Evolutionary conservation across 2,329 filamentous ascomycete genomes (phyloP).

Genomic region (Falciphora oryzae): DNA sequence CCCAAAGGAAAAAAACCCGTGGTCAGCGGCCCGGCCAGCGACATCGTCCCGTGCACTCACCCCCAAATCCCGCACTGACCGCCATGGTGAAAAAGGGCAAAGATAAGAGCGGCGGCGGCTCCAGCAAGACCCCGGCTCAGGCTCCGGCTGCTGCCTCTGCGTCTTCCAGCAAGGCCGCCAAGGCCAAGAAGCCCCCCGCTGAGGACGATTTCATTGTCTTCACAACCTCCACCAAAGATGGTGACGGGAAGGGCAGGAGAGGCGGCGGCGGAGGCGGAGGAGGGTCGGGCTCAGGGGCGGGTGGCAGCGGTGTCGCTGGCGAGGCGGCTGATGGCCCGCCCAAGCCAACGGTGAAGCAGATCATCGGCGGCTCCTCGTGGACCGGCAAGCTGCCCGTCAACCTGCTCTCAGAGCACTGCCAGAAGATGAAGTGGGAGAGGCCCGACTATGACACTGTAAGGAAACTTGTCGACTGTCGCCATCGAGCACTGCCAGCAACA

Average conservation of each 20-base stretch:
- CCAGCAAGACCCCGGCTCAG: slow-evolving; percentile 23
- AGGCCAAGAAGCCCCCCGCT: slow-evolving; percentile 26
- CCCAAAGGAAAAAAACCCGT: background rate
- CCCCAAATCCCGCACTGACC: background rate
- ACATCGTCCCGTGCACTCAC: background rate
- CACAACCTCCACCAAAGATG: slow-evolving; percentile 51
- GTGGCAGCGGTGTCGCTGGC: background rate
- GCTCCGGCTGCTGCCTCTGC: slow-evolving; percentile 18
- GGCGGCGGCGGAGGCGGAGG: slow-evolving; percentile 16
- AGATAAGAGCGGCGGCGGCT: slow-evolving; percentile 34
- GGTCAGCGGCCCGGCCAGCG: background rate
- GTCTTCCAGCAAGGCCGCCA: background rate
- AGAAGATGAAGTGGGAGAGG: slow-evolving; percentile 92
- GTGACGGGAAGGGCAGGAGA: slow-evolving; percentile 37
- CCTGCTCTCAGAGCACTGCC: slow-evolving; percentile 87
- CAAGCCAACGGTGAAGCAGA: slow-evolving; percentile 63
- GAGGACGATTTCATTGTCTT: slow-evolving; percentile 52
- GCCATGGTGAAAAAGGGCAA: slow-evolving; percentile 50
- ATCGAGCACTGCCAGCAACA: slow-evolving; percentile 19
- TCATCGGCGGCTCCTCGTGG: slow-evolving; percentile 94
- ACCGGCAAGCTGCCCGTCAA: slow-evolving; percentile 95
- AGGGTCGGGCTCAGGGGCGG: slow-evolving; percentile 3
- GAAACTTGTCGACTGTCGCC: slow-evolving; percentile 11
- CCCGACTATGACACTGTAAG: slow-evolving; percentile 81
- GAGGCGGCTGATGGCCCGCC: slow-evolving; percentile 34